A percentile compares a stretch with the other conserved stretches of the same genome.
Evolutionary conservation across 352 stramenopile genomes (phyloP).

Genomic region (Plasmopara muralis): DNA sequence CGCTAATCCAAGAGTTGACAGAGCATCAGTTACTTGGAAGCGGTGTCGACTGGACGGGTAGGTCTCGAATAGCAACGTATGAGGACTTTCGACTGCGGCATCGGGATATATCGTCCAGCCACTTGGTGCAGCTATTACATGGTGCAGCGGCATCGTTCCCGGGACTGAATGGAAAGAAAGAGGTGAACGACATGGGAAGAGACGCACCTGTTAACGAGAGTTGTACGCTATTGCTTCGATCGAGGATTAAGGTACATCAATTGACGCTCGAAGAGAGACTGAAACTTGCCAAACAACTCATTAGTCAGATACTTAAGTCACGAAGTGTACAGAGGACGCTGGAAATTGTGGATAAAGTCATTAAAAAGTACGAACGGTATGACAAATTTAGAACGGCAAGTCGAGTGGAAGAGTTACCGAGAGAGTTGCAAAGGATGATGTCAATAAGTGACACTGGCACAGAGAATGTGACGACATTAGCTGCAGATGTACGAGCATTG

Average conservation of each 20-base stretch:
- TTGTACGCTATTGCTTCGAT: constrained; percentile 51
- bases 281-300: constrained; percentile 49
- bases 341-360: constrained; percentile 51
- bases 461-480: constrained; percentile 44
- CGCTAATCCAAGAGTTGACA: constrained; percentile 59
- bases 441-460: constrained; percentile 9
- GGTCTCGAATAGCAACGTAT: constrained; percentile 43
- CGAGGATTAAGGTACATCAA: constrained; percentile 27
- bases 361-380: constrained; percentile 66
- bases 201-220: constrained; percentile 16
- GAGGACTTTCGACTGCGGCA: constrained; percentile 72
- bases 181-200: constrained; percentile 4
- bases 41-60: constrained; percentile 64
- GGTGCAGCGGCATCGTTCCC: constrained; percentile 19
- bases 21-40: constrained; percentile 48
- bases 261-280: constrained; percentile 35
- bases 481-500: constrained; percentile 64
- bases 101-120: constrained; percentile 51
- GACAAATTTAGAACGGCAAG: constrained; percentile 42
- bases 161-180: constrained; percentile 11
- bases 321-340: constrained; percentile 44
- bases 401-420: constrained; percentile 47
- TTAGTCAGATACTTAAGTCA: constrained; percentile 36
- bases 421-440: constrained; percentile 39
- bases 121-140: constrained; percentile 58